Base-by-base conservation (phyloP, 352 stramenopile species). In the Thraustotheca clavata region DNA sequence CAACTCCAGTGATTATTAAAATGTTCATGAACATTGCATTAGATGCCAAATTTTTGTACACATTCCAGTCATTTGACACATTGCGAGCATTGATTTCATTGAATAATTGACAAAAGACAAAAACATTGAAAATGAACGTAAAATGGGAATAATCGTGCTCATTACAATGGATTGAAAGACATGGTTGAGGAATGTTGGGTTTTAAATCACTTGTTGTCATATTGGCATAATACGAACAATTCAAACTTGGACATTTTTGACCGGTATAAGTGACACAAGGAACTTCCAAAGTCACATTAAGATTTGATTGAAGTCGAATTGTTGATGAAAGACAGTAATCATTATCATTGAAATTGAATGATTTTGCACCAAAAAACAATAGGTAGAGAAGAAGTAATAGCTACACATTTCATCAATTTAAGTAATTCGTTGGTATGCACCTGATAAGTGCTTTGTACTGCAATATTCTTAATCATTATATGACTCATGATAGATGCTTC, bases 81-180 rank as follows among this genome's bases (percentile, higher is more conserved):
- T 71, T 74, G 12, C 80, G 79, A 26, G 81, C 75, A 40, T 92
- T 92, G 69, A 92, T 88, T 59, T 92, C 83, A 68, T 92, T 92
- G 62, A 92, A 99, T 29, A 98, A 73, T 76, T 98, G 94, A 29
- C 84, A 87, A 66, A 99, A 98, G 6, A 99, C 96, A 71, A 99
- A 99, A 22, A 93, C 91, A 73, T 99, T 99, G 83, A 99, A 99
- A 69, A 99, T 85, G 49, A 98, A 76, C 4, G 95, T 98, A 74
- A 96, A 98, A 76, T 99, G 96, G 34, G 87, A 73, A 47, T 90
- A 92, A 71, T 96, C 75, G 81, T 94, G 80, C 43, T 67, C 16
- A 20, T 54, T 9, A 50, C 83, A 92, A 31, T 63, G 72, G 12
- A 54, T 18, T 22, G 85, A 68, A 29, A 91, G 52, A 48, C 80